Evolutionary conservation across 768 basidiomycete species (phyloP), one percentile per base, ranked within the genome.

Genomic region (Leccinum rimulosum): DNA sequence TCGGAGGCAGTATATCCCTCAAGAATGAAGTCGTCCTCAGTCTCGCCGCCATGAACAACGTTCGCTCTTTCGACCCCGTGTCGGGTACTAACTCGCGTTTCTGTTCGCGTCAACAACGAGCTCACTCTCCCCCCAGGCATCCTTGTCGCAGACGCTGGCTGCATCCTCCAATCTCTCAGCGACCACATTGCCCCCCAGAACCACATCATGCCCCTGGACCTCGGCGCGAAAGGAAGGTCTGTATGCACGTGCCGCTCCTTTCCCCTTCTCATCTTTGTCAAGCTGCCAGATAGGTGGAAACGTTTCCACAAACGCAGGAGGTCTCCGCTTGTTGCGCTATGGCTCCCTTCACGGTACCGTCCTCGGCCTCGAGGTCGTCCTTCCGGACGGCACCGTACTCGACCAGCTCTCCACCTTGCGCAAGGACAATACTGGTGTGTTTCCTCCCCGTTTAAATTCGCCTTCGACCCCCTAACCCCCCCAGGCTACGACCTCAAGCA

Each of bases 201-300:
- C 62, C 91, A 98, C 73, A 95, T 98, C 71, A 95, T 98, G 89
- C 97, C 97, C 14, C 81, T 97, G 36, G 95, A 98, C 71, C 79
- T 98, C 10, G 95, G 94, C 47, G 95, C 95, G 31, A 98, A 98
- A 76, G 95, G 95, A 73, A 95, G 93, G 92, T 90, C 58, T 36
- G 76, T 69, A 11, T n/a, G 22, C 30, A 22, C 2, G 33, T 54
- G 9, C 14, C 45, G 10, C 1, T 60, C 59, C 48, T 59, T 38
- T 50, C 17, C 47, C 56, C 11, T 9, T 11, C 55, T 60, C 48
- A 61, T 52, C 15, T 30, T 43, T 17, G 33, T 58, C 35, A 70
- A 92, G 92, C 67, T 99, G 97, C 79, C 96, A 98, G 69, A 95
- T 99, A 63, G 97, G 96, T 51, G 97, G 97, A 35, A 98, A 98